Conservation (phyloP, 139 green algal genomes). For the Tetraselmis striata region DNA sequence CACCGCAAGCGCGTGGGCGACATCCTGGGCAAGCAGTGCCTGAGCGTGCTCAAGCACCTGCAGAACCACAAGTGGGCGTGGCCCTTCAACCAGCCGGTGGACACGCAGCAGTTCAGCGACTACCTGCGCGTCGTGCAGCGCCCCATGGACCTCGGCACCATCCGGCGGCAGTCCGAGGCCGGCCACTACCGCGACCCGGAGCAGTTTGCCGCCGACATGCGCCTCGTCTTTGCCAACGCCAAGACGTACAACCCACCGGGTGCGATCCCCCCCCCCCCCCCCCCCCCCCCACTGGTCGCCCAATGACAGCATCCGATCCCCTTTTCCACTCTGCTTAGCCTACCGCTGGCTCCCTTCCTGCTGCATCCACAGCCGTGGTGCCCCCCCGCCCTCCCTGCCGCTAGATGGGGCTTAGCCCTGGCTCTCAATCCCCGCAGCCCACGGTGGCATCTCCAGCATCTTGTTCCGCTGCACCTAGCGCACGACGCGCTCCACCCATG, state of each 20-base stretch:
- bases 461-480: too few species aligned
- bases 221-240: slow-evolving; percentile 41
- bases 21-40: neutral
- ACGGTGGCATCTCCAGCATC: too few species aligned
- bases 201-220: slow-evolving; percentile 32
- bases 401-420: too few species aligned
- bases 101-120: slow-evolving; percentile 30
- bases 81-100: slow-evolving; percentile 45
- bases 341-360: too few species aligned
- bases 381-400: too few species aligned
- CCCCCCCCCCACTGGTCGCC: too few species aligned
- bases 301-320: neutral
- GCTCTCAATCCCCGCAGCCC: too few species aligned
- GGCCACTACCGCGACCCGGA: slow-evolving; percentile 20
- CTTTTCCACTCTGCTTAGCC: too few species aligned
- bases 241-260: slow-evolving; percentile 41
- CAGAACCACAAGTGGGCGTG: slow-evolving; percentile 25
- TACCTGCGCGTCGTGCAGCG: slow-evolving; percentile 40
- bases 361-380: too few species aligned
- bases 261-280: neutral
- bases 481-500: too few species aligned
- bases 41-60: neutral
- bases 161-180: slow-evolving; percentile 8
- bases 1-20: neutral
- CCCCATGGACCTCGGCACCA: slow-evolving; percentile 41